Evolutionary conservation across 768 basidiomycete species (phyloP).

Genomic region (Mycena floridula): DNA sequence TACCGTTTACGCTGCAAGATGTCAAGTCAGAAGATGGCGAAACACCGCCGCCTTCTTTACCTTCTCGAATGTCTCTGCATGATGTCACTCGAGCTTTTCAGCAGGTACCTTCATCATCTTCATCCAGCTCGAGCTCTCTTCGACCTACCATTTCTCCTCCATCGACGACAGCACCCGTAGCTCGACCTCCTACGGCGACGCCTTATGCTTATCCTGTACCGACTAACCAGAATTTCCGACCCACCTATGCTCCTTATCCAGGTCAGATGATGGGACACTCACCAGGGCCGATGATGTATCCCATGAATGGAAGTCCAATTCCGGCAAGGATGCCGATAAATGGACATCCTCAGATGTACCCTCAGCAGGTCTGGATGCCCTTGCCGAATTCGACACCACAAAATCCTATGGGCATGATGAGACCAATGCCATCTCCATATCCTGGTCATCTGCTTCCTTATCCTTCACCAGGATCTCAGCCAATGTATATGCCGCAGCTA

Average conservation of each 20-base stretch:
- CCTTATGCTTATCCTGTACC: constrained; percentile 29
- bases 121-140: constrained; percentile 38
- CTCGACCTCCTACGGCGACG: constrained; percentile 30
- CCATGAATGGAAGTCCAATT: constrained; percentile 57
- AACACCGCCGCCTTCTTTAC: constrained; percentile 61
- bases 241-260: constrained; percentile 52
- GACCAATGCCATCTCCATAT: constrained; percentile 55
- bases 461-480: constrained; percentile 42
- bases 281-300: constrained; percentile 64
- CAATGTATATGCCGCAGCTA: constrained; percentile 45
- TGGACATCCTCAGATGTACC: constrained; percentile 55
- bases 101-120: constrained; percentile 65
- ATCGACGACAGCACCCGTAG: constrained; percentile 37
- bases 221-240: constrained; percentile 42
- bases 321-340: constrained; percentile 57
- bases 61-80: constrained; percentile 71
- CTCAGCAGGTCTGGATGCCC: constrained; percentile 63
- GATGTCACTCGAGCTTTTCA: constrained; percentile 87
- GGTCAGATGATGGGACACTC: constrained; percentile 72
- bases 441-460: constrained; percentile 61
- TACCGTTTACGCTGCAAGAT: constrained; percentile 79
- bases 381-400: constrained; percentile 40
- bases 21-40: constrained; percentile 84
- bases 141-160: constrained; percentile 50
- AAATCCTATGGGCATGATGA: constrained; percentile 45